Evolutionary conservation across 768 basidiomycete genomes (phyloP), one percentile per base, ranked within the genome.

Genomic region (Mycena epipterygia): DNA sequence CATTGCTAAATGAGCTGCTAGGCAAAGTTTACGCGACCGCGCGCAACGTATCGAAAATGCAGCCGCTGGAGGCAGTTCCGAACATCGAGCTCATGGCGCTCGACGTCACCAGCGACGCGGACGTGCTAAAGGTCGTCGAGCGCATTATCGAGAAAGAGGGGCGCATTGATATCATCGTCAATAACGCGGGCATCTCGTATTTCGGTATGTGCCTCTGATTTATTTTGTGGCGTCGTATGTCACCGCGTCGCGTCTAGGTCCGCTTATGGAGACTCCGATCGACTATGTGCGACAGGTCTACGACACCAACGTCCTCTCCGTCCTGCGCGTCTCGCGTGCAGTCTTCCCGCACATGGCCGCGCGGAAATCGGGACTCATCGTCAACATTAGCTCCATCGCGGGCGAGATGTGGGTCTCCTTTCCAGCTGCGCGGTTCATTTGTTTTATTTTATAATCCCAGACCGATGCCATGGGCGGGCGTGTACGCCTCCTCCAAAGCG

Each of bases 1-100:
- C 33, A 8, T 16, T n/a, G 23, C 42, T 44, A 46, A 61, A 8
- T 21, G 37, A 57, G 25, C 19, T 3, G 17, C 25, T 30, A 64
- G 63, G 39, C 53, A 64, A 64, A 13, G 64, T 66, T 7, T 66
- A 66, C 29, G 64, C 56, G 14, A 66, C 64, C 5, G 44, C 64
- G 16, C 53, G 64, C 42, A 27, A 48, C 13, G 21, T 66, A 3
- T 13, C 19, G 23, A 57, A 57, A 23, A 66, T 58, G 64, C 17
- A 44, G 30, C 13, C 17, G 3, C 64, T 65, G 41, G 9, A 35
- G 14, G 21, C 23, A 4, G 25, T 52, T 7, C 5, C 52, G 2
- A 65, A 65, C 42, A 35, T 65, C 25, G 53, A 65, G 23, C 39
- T 55, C 37, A 55, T 65, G 52, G 52, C 52, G 21, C 64, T 65